Conservation (phyloP, 148 eudicot genomes). For the Rhododendron griersonianum region DNA sequence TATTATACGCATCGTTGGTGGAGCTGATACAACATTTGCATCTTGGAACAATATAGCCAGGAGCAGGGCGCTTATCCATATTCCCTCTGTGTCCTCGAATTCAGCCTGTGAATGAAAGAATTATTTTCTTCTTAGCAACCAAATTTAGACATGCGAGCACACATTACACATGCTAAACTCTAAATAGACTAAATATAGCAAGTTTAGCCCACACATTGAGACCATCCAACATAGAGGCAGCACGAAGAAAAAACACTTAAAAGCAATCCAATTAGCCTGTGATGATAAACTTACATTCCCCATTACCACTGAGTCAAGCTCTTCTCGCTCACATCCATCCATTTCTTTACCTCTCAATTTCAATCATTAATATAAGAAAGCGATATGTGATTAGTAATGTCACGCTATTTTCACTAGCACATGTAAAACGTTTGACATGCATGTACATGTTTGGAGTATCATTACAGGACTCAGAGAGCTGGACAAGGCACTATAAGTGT, state of each 20-base stretch:
- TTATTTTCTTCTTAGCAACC: neutral
- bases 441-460: neutral
- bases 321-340: neutral
- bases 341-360: neutral
- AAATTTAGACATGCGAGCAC: neutral
- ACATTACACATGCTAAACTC: neutral
- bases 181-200: neutral
- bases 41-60: conserved; percentile 72
- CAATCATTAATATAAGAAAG: neutral
- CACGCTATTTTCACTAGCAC: neutral
- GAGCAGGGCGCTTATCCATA: conserved; percentile 72
- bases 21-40: conserved; percentile 44
- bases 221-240: neutral
- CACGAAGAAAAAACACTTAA: neutral
- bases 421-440: neutral
- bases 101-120: conserved; percentile 50
- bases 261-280: neutral
- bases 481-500: neutral
- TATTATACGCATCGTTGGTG: conserved; percentile 47
- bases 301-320: neutral
- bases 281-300: neutral
- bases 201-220: neutral
- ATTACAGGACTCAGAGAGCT: neutral
- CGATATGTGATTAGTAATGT: neutral
- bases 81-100: conserved; percentile 63